Evolutionary conservation across 75 land plant genomes (phyloP), one percentile per base, ranked within the genome.

Genomic region (Picea sitchensis): DNA sequence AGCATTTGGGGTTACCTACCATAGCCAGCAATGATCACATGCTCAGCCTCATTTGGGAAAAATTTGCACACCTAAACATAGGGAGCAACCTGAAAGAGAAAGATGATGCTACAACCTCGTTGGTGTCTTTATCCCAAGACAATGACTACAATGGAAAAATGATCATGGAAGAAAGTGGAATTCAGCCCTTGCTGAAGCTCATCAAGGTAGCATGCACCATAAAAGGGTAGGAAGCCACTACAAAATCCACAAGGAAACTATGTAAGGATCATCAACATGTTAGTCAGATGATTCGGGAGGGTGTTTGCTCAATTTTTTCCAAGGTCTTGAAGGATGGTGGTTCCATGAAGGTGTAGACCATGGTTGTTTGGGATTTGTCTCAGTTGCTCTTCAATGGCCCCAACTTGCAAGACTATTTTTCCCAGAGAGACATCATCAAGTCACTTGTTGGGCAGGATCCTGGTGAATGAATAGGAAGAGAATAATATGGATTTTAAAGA

Each of bases 21-120:
- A 96, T 96, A 59, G 99, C 99, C 0, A 77, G 90, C 26, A 92
- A 91, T 44, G 97, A 96, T 80, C 99, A 96, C 31, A 92, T 90
- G 59, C 61, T 96, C 44, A 82, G 89, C 76, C 56, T 92, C 17
- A 91, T 94, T 30, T 96, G 99, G 99, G 93, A 92, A 77, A 93
- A 96, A 61, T 89, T 95, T 32, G 96, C 96, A 1, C 76, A 81
- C 15, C 86, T 93, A 26, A 79, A 82, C 17, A 80, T 81, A 1
- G 94, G 90, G 11, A 77, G 82, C 78, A 61, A 82, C 3, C 59
- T 81, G 5, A 88, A 89, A 36, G 88, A 90, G 14, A 78, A 84
- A 58, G 84, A 87, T 4, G 95, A 92, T 14, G 89, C 91, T 0
- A 93, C 95, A 7, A 77, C 79, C 17, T 83, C 88, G 13, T 81